Base-by-base conservation (phyloP, 495 filamentous ascomycete genomes). In the Daldinia loculata region DNA sequence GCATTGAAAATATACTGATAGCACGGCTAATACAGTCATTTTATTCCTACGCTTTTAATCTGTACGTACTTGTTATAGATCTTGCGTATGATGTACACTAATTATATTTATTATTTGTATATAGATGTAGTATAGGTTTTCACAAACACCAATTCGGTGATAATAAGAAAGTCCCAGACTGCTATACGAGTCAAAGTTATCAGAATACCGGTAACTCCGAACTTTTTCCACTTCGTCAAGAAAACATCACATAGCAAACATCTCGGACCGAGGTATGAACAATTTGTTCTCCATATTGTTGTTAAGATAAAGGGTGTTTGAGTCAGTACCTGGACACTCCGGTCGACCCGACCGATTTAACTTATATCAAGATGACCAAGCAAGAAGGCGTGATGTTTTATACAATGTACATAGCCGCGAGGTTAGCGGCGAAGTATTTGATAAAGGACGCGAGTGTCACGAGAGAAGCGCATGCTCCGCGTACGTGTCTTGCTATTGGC, bases 391-490 rank as follows among this genome's bases (percentile, higher is more conserved):
- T 38, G 39, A 62, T 41, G 30, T 41, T 57, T 38, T 34, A 56
- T 4, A 62, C 24, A 50, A 48, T 11, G 19, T 41, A 9, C 11
- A 15, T 53, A 27, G 3, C 41, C n/a, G 8, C 41, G 41, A 48
- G 43, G 17, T 9, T 48, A 48, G 43, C 19, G 8, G 12, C 50
- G 24, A 30, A 30, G 24, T 53, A 27, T 27, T 53, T 17, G 26
- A 19, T 36, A 38, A 43, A 48, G 4, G 53, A 30, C 30, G 51
- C 41, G n/a, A 34, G 36, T 45, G 34, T 55, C 41, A 43, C n/a
- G 6, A 22, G 24, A 26, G 26, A 43, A 45, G 48, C 50, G 32
- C 34, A 62, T 56, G 52, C 57, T 63, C 70, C 70, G 61, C 69
- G 43, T 24, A 11, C 2, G 12, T 34, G 6, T 8, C 19, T 12